Base-by-base conservation (phyloP, 306 rosid genomes). In the Alnus glutinosa region DNA sequence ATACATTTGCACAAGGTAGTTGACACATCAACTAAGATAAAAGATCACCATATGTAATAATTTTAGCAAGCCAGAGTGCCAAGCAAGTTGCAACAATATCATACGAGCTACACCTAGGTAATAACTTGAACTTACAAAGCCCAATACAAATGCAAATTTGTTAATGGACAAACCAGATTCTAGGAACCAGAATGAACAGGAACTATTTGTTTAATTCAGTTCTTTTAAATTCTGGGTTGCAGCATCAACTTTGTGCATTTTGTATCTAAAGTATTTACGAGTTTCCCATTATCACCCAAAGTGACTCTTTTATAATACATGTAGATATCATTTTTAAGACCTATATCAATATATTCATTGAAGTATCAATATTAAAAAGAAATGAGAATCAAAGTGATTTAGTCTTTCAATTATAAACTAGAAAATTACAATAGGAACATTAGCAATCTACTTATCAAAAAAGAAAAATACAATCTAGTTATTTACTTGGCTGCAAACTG, bases 281-380 rank as follows among this genome's bases (percentile, higher is more conserved):
- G 37, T 66, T 66, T 66, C 44, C 71, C 71, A 66, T 37, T 39
- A 36, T 37, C 48, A 37, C 71, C 71, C 18, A 14, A 66, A 36
- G 16, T 37, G 71, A 37, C n/a, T 64, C 36, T 61, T 10, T 30
- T 12, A 5, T 28, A 61, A 61, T 28, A 55, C 61, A 2, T 2
- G 68, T 32, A 13, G 1, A 62, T 62, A 32, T 62, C 15, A 62
- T 62, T 62, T 52, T 30, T 62, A 62, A 62, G 69, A 30, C 9
- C 2, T 1, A 15, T 34, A 61, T 61, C 37, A 30, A 4, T 11
- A 12, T 28, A 30, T 30, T 23, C 32, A 39, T 3, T 1, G 10
- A n/a, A 37, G 69, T 13, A 5, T 62, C 69, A 7, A 62, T 9
- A 66, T 14, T 37, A 15, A 66, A 37, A 66, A 36, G 48, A 37